Evolutionary conservation across 371 early-diverging fungal genomes (phyloP).

Genomic region (Cokeromyces recurvatus): DNA sequence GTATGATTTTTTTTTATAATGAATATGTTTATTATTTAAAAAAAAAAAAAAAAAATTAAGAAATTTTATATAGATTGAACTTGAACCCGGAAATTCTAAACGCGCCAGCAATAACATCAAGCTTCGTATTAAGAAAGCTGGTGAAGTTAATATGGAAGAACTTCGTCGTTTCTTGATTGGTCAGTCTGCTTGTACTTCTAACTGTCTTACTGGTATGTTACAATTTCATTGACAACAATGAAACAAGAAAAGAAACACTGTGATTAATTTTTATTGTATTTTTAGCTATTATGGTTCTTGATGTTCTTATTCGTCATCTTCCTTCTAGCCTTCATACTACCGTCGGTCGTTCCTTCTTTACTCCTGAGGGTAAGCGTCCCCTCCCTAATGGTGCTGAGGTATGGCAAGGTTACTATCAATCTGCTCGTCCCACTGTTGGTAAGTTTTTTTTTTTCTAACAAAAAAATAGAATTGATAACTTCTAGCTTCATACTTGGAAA

Average conservation of each 20-base stretch:
- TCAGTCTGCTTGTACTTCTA: conserved; percentile 34
- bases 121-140: conserved; percentile 57
- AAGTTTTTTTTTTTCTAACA: conserved; percentile 18
- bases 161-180: conserved; percentile 50
- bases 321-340: conserved; percentile 70
- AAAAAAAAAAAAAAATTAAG: neutral
- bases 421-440: conserved; percentile 74
- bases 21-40: too few species aligned
- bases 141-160: conserved; percentile 53
- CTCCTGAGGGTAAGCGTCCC: conserved; percentile 56
- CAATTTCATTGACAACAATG: neutral
- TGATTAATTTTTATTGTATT: neutral
- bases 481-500: too few species aligned
- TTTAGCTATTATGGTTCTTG: conserved; percentile 75
- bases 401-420: conserved; percentile 93
- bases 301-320: conserved; percentile 77
- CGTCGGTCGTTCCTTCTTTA: conserved; percentile 89
- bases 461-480: neutral
- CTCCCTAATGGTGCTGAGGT: conserved; percentile 82
- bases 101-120: conserved; percentile 39
- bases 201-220: conserved; percentile 41
- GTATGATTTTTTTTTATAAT: conserved; percentile 30
- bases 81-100: conserved; percentile 22
- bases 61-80: conserved; percentile 29
- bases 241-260: neutral